Evolutionary conservation across 2,329 filamentous ascomycete genomes (phyloP).

Genomic region (Stemphylium beticola): DNA sequence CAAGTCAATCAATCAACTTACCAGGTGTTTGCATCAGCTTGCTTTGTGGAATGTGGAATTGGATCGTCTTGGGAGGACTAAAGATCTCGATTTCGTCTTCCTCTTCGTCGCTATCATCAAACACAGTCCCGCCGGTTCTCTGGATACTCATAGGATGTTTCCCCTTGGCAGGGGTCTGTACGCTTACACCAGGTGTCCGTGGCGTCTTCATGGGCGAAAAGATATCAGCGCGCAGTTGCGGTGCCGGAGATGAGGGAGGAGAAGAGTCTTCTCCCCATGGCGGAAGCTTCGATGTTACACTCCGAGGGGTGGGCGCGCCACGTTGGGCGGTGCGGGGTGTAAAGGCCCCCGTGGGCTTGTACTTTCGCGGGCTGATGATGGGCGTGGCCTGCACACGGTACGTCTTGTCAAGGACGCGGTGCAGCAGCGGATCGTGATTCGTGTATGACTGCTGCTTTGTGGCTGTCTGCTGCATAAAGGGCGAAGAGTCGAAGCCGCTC

Average conservation of each 20-base stretch:
- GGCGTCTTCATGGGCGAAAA: conserved; percentile 75
- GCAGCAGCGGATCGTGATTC: conserved; percentile 78
- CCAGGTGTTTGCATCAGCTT: conserved; percentile 81
- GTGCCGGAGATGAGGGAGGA: conserved; percentile 67
- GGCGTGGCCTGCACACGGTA: conserved; percentile 94
- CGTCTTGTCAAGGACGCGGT: conserved; percentile 92
- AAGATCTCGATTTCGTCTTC: conserved; percentile 59
- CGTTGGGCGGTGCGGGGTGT: conserved; percentile 47
- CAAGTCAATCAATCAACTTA: conserved; percentile 50
- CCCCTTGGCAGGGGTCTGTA: conserved; percentile 70
- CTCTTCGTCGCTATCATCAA: conserved; percentile 79
- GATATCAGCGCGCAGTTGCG: conserved; percentile 81
- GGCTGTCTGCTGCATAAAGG: conserved; percentile 54
- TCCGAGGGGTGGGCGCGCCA: conserved; percentile 31
- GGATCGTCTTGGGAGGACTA: conserved; percentile 92
- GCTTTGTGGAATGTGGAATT: conserved; percentile 79
- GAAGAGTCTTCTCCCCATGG: conserved; percentile 52
- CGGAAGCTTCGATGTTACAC: conserved; percentile 29
- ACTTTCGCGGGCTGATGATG: conserved; percentile 66
- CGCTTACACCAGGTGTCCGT: conserved; percentile 81
- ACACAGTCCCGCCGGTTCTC: conserved; percentile 49
- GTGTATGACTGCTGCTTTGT: conserved; percentile 31
- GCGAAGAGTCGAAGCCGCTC: conserved; percentile 57
- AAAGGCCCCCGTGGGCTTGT: conserved; percentile 48
- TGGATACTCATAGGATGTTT: conserved; percentile 58